Percentiles rank a stretch among this genome's conserved stretches.
phyloP scores from a whole-genome alignment of 257 asterid genomes.

The Anisodus acutangulus region DNA sequence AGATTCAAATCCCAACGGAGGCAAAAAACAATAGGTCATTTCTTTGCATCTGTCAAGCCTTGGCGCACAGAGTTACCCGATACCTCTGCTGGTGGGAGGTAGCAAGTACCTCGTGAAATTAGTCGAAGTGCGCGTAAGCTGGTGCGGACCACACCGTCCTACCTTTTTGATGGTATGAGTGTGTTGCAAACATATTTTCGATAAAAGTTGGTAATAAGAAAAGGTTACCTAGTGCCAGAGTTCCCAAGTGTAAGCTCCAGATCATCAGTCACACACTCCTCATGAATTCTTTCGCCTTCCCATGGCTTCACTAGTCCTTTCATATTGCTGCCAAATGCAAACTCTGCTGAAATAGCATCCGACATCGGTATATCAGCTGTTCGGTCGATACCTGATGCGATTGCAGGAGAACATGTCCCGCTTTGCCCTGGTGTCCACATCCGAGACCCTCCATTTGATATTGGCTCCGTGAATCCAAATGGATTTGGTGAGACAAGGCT shows the following conservation, averaged over 20 bases:
- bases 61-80: not conserved
- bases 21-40: not conserved
- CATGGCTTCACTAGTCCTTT: conserved; percentile 86
- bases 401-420: conserved; percentile 92
- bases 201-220: not conserved
- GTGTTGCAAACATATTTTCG: not conserved
- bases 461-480: conserved; percentile 73
- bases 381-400: conserved; percentile 65
- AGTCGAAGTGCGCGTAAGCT: not conserved
- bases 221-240: conserved; percentile 68
- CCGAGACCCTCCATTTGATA: conserved; percentile 83
- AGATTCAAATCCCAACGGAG: not conserved
- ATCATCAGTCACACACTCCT: conserved; percentile 88
- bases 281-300: conserved; percentile 99
- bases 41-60: not conserved
- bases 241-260: conserved; percentile 96
- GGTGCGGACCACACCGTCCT: not conserved
- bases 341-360: conserved; percentile 84
- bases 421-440: conserved; percentile 99
- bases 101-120: not conserved
- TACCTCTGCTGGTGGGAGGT: not conserved
- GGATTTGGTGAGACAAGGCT: conserved; percentile 85
- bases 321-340: conserved; percentile 77
- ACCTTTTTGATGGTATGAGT: not conserved
- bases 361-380: conserved; percentile 90